Conservation (phyloP, 2,329 filamentous ascomycete species). For the Ascocoryne sarcoides region DNA sequence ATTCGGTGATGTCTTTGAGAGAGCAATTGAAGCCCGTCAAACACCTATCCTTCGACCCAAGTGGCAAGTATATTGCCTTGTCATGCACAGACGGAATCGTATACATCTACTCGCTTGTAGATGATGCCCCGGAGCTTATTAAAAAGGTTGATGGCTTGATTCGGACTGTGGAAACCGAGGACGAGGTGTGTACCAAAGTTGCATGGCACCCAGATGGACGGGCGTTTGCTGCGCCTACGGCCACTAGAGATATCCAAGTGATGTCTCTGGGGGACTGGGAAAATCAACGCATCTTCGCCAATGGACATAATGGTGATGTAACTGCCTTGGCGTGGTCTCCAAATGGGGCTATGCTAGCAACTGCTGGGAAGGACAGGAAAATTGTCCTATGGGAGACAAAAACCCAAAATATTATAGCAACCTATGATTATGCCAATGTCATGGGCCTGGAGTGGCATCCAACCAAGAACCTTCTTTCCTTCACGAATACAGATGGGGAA, state of each 20-base stretch:
- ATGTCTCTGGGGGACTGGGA: constrained; percentile 88
- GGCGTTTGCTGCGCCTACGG: constrained; percentile 78
- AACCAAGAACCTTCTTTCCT: constrained; percentile 76
- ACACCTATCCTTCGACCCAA: constrained; percentile 80
- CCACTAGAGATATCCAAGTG: constrained; percentile 74
- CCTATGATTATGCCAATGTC: constrained; percentile 73
- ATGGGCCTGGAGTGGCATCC: constrained; percentile 88
- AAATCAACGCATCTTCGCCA: constrained; percentile 68
- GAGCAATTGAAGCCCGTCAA: constrained; percentile 86
- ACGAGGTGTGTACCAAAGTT: constrained; percentile 64
- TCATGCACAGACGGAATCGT: constrained; percentile 84
- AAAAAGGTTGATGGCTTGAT: constrained; percentile 83
- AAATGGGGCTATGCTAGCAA: constrained; percentile 80
- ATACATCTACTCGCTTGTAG: constrained; percentile 78
- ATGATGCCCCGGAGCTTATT: constrained; percentile 71
- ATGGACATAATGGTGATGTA: constrained; percentile 74
- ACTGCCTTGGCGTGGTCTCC: constrained; percentile 88
- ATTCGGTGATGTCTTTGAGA: constrained; percentile 64
- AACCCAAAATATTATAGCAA: constrained; percentile 71
- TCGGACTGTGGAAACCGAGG: constrained; percentile 65
- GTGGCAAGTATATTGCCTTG: constrained; percentile 64
- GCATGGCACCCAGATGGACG: constrained; percentile 93
- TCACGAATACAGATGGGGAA: constrained; percentile 87
- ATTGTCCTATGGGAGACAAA: constrained; percentile 82
- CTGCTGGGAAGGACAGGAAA: constrained; percentile 58